Base-by-base conservation (phyloP, 345 rosid genomes). In the Eucalyptus camaldulensis region DNA sequence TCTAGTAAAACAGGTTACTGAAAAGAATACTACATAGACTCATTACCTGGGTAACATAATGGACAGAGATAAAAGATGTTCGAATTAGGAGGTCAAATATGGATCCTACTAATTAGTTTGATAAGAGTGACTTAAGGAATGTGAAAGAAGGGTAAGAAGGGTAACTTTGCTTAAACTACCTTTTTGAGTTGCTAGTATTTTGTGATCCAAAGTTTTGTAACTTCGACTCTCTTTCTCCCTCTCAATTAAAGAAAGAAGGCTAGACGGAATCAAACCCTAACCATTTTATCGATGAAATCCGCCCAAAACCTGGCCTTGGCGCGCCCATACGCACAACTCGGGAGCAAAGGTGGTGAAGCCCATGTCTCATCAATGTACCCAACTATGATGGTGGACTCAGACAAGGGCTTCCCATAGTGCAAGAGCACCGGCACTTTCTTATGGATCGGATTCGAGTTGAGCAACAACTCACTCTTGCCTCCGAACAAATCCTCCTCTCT, bases 271-370 rank as follows among this genome's bases (percentile, higher is more conserved):
- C 40, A 65, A 65, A 65, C 40, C 21, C 76, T 76, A 24, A 96
- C 98, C 96, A 95, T 96, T 58, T 92, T 95, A 89, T 96, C 99
- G 4, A 96, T 89, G 87, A 91, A 96, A 86, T 96, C 96, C 0
- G 93, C 93, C 99, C 98, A 96, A 87, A 96, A 96, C 21, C 95
- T 91, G 22, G 97, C 98, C 85, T 92, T 94, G 69, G 97, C 92
- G 7, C 93, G 89, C 5, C 56, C 92, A 76, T 91, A 95, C 3
- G 98, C 86, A 62, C 91, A 92, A 49, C 96, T 29, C 15, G 97
- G 96, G 86, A 96, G 96, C 88, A 96, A 87, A 2, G 94, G 89
- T 19, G 92, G 92, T 1, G 92, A 83, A 60, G 93, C 76, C 97
- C 97, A 96, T 40, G 92, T 91, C 93, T 96, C 95, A 27, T 96